phyloP scores from a whole-genome alignment of 352 stramenopile species.

The Albugo candida region DNA sequence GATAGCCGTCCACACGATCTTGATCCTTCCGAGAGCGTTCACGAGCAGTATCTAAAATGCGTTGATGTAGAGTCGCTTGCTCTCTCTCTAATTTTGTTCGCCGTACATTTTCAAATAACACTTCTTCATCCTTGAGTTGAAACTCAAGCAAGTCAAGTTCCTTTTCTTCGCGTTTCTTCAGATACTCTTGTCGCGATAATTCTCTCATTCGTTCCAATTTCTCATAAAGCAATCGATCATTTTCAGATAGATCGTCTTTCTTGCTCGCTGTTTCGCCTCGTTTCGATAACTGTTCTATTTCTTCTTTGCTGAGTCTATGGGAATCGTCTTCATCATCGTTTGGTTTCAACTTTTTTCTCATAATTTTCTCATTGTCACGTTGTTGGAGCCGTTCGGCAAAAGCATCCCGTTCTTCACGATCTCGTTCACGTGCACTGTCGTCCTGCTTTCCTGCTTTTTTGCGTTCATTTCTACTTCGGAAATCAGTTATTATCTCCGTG shows the following conservation, averaged over 20 bases:
- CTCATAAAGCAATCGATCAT: slow-evolving; percentile 18
- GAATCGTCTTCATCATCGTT: slow-evolving; percentile 13
- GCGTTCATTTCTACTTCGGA: no score
- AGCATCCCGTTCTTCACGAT: slow-evolving; percentile 41
- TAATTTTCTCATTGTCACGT: slow-evolving; percentile 56
- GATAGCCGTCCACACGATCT: slow-evolving; percentile 75
- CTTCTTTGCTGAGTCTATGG: slow-evolving; percentile 28
- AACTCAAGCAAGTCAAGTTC: slow-evolving; percentile 88
- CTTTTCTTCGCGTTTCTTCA: slow-evolving; percentile 95
- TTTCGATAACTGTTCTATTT: slow-evolving; percentile 72
- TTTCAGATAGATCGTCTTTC: slow-evolving; percentile 12
- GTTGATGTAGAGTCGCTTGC: slow-evolving; percentile 64
- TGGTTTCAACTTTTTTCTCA: slow-evolving; percentile 18
- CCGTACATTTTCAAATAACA: slow-evolving; percentile 62
- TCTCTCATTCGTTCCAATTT: slow-evolving; percentile 70
- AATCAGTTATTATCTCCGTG: no score
- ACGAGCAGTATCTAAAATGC: slow-evolving; percentile 82
- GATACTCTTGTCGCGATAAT: slow-evolving; percentile 88
- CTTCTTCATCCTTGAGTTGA: slow-evolving; percentile 52
- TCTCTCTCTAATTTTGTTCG: slow-evolving; percentile 66
- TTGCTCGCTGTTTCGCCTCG: slow-evolving; percentile 29
- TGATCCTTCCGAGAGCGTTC: slow-evolving; percentile 18
- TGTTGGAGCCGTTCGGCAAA: slow-evolving; percentile 61
- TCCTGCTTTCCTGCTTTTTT: slow-evolving; percentile 8
- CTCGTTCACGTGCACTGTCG: slow-evolving; percentile 5